Evolutionary conservation across 768 basidiomycete species (phyloP), one percentile per base, ranked within the genome.

Genomic region (Asterophora lycoperdoides): DNA sequence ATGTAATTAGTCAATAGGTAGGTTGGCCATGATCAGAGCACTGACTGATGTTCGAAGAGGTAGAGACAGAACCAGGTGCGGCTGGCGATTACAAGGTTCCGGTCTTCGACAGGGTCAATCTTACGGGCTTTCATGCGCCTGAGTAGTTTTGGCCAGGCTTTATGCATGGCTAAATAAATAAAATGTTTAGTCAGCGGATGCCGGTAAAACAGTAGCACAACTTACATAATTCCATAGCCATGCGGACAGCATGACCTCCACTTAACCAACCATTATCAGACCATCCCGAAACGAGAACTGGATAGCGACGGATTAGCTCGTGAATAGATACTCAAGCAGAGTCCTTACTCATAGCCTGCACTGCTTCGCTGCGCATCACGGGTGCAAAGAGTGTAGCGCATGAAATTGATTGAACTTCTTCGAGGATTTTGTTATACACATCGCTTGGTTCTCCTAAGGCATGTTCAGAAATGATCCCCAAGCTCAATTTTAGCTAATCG

Each of bases 231-330:
- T 97, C 94, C 76, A 96, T 83, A 34, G 91, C 93, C 90, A 97
- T 93, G 43, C 93, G 80, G 8, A 96, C 92, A n/a, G 94, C 94
- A 68, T 96, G 94, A 8, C 90, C 93, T 8, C 91, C 89, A 56
- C 87, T 92, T 30, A 96, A 65, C 93, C 93, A 94, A n/a, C 91
- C 91, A 58, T 91, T 91, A 56, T 94, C 91, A 14, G 90, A 93
- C 87, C 92, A 97, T 5, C 93, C 92, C 30, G 93, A 88, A 15
- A 95, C 83, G 43, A 96, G 75, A 49, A 94, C 90, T 93, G 49
- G 40, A 48, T 13, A 29, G 47, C 6, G 49, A 44, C 43, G 37
- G 37, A 46, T 44, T 49, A 50, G 37, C 43, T 36, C n/a, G 39
- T n/a, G 17, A 26, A 51, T 17, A 20, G 18, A 33, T 49, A 34